Conservation (phyloP, 139 green algal species). For the Mesotaenium endlicherianum region DNA sequence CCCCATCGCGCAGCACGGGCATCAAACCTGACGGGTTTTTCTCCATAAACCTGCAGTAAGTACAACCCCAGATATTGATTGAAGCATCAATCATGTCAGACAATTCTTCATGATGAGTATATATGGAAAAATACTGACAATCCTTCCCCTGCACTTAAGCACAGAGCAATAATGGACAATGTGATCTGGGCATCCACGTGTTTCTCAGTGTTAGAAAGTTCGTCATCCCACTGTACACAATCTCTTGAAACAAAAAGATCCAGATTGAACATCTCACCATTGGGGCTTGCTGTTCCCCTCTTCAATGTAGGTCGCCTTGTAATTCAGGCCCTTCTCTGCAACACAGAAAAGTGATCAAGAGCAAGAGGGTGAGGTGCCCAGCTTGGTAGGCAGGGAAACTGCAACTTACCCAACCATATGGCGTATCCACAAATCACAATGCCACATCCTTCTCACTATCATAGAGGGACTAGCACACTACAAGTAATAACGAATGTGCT, state of each 20-base stretch:
- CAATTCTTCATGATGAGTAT: background rate
- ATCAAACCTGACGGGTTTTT: slow-evolving; percentile 35
- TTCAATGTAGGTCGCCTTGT: slow-evolving; percentile 40
- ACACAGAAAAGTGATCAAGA: background rate
- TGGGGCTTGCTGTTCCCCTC: slow-evolving; percentile 33
- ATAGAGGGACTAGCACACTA: background rate
- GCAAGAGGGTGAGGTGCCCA: background rate
- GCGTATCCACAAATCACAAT: background rate
- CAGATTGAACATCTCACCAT: slow-evolving; percentile 12
- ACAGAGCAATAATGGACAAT: no score
- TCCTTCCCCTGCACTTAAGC: no score
- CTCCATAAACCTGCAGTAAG: slow-evolving; percentile 33
- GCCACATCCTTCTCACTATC: background rate
- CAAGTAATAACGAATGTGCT: background rate
- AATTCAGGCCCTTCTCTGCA: slow-evolving; percentile 23
- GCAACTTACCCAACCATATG: background rate
- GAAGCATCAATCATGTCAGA: background rate
- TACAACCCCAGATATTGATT: background rate
- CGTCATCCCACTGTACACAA: background rate
- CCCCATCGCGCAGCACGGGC: slow-evolving; percentile 40
- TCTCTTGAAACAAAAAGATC: background rate
- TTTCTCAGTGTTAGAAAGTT: no score
- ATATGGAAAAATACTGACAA: no score
- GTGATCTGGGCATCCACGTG: no score
- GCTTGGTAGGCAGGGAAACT: background rate